phyloP scores from a whole-genome alignment of 2,329 filamentous ascomycete genomes.

The Ambrosiella cleistominuta region DNA sequence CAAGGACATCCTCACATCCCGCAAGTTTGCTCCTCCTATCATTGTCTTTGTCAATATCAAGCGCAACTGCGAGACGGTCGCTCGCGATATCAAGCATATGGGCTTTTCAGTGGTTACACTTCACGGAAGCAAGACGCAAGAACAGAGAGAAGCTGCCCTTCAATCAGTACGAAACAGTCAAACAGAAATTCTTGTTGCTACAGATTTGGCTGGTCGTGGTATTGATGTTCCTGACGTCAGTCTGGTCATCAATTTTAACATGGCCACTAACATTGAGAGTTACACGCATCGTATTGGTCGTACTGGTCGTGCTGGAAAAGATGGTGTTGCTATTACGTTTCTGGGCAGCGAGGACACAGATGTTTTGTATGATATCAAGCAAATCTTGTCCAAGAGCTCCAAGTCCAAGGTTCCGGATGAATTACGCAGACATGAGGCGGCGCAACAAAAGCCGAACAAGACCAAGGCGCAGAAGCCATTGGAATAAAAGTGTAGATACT shows the following conservation, averaged over 20 bases:
- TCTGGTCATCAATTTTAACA: conserved; percentile 97
- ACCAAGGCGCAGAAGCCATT: conserved; percentile 15
- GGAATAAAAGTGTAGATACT: conserved; percentile 1
- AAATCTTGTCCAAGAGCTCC: conserved; percentile 82
- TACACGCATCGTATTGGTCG: conserved; percentile 95
- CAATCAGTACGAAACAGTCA: conserved; percentile 64
- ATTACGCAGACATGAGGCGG: conserved; percentile 69
- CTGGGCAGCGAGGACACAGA: conserved; percentile 78
- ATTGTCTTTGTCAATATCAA: conserved; percentile 99
- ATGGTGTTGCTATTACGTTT: conserved; percentile 90
- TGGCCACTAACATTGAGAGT: conserved; percentile 80
- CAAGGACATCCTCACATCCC: conserved; percentile 67
- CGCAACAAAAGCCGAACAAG: conserved; percentile 59
- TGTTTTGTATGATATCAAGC: conserved; percentile 82
- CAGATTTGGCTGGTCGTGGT: conserved; percentile 88
- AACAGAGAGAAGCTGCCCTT: conserved; percentile 87
- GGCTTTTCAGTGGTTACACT: conserved; percentile 80
- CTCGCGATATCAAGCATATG: conserved; percentile 84
- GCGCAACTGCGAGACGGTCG: conserved; percentile 90
- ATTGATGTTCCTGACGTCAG: conserved; percentile 92
- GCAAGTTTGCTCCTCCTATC: conserved; percentile 72
- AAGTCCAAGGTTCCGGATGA: conserved; percentile 87
- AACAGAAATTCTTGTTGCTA: conserved; percentile 82
- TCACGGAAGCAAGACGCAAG: conserved; percentile 92
- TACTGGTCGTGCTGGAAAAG: conserved; percentile 94